Evolutionary conservation across 1,284 basidiomycete species (phyloP), one percentile per base, ranked within the genome.

Genomic region (Lentinus polychrous): DNA sequence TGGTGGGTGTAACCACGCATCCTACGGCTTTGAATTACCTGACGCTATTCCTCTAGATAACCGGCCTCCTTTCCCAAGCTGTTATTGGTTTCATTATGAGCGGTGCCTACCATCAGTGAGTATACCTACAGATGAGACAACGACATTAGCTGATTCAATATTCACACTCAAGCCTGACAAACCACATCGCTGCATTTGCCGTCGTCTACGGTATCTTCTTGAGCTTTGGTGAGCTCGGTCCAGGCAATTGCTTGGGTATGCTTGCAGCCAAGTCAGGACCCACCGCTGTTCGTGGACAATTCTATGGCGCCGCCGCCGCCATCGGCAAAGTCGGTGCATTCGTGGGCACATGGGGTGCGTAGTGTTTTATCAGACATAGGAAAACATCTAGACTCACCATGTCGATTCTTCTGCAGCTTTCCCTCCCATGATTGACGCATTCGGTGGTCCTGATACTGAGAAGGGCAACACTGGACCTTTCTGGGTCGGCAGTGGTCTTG

Each of bases 121-220:
- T 14, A 32, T 15, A 24, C 10, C 31, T 12, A 37, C 7, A 8
- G 24, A 4, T 8, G 4, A n/a, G 17, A 8, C 36, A 5, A 31
- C 15, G 18, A 10, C 24, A 10, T 27, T 27, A 8, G 24, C n/a
- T n/a, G 14, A 6, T 38, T 52, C n/a, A 38, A 32, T 43, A 39
- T 42, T 37, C n/a, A n/a, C n/a, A n/a, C n/a, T 23, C 41, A 31
- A 78, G 74, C 24, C 67, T 88, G 49, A 76, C 76, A 6, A 60
- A 74, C 4, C 74, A 87, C 53, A 76, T 93, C 49, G 89, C 74
- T 12, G 91, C 78, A 17, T 95, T 94, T 53, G 88, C 89, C 35
- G 83, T 93, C 38, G 70, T 96, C 8, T 96, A 95, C 59, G 93
- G 94, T 8, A 81, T 96, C 47, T 98, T 96, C 78, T 64, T 95